Percentiles rank a stretch among this genome's conserved stretches.
These are phyloP conservation scores for Truncatella angustata DNA, from an alignment of 2,329 filamentous ascomycete species.

Conservation along the genomic window DNA sequence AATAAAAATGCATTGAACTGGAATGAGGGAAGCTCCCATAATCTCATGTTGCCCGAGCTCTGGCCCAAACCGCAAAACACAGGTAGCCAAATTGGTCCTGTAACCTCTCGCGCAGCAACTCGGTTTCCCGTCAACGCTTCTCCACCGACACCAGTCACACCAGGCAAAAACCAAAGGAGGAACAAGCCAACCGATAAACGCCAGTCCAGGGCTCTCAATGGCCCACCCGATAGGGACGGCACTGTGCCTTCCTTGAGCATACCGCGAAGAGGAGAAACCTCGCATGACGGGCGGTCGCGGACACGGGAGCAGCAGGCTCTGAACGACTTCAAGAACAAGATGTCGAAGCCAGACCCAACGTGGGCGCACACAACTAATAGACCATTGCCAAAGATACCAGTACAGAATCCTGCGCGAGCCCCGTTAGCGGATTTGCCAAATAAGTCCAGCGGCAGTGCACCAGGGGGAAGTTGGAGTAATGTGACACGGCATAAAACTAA, in stretches of 20 bases:
- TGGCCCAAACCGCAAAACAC: slow-evolving; percentile 1
- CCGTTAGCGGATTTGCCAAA: slow-evolving; percentile 9
- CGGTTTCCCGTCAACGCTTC: not conserved
- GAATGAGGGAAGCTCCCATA: not conserved
- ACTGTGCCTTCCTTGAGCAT: not conserved
- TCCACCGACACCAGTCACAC: not conserved
- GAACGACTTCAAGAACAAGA: not conserved
- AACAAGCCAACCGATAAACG: no score
- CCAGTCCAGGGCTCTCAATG: not conserved
- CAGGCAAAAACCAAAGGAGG: not conserved
- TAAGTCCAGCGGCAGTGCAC: not conserved
- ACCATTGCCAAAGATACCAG: slow-evolving; percentile 10
- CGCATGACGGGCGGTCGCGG: not conserved
- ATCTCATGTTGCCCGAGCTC: slow-evolving; percentile 2
- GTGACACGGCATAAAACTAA: not conserved
- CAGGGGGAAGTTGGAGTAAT: not conserved
- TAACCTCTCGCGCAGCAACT: not conserved
- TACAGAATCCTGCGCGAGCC: not conserved
- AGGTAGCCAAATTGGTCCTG: not conserved
- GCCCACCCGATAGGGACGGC: not conserved
- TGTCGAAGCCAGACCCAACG: not conserved
- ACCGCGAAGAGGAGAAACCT: not conserved
- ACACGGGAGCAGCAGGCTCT: not conserved
- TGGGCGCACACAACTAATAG: slow-evolving; percentile 7
- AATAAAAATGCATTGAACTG: not conserved